Base-by-base conservation (phyloP, 208 protist genomes). In the Strigomonas galati region DNA sequence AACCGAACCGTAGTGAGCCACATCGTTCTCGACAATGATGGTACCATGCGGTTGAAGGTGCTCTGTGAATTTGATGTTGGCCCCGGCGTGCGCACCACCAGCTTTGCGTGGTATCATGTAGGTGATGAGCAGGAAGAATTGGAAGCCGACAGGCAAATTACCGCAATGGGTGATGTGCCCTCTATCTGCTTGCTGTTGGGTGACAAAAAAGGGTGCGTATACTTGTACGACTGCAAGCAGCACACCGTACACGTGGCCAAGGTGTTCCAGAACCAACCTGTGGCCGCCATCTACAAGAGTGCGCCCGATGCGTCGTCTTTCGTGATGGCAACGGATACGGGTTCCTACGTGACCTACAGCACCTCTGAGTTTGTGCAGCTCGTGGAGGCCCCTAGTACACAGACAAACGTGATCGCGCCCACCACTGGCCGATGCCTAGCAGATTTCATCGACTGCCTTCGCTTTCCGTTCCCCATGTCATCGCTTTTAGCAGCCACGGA, bases 391-490 rank as follows among this genome's bases (percentile, higher is more conserved):
- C n/a, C n/a, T n/a, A n/a, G n/a, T n/a, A n/a, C n/a, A n/a, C n/a
- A n/a, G n/a, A n/a, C n/a, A n/a, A n/a, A n/a, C n/a, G n/a, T n/a
- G n/a, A n/a, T n/a, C n/a, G n/a, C n/a, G n/a, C n/a, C n/a, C n/a
- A n/a, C n/a, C n/a, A n/a, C n/a, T n/a, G n/a, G n/a, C n/a, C n/a
- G n/a, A n/a, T n/a, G n/a, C n/a, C n/a, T n/a, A n/a, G n/a, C n/a
- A n/a, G 32, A 37, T 37, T 37, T 37, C 32, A 12, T 37, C 6
- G 6, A 37, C 6, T 69, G 71, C 21, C 64, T 92, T 19, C 75
- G 74, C 0, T 71, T 92, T 10, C 81, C 86, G 10, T 84, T 72
- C 40, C 76, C 84, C 14, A 62, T 78, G 15, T 82, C 81, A 10
- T 40, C 52, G 24, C 56, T 89, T 14, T 78, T 93, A 26, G 63